Evolutionary conservation across 768 basidiomycete genomes (phyloP).

Genomic region (Lentinula raphanica): DNA sequence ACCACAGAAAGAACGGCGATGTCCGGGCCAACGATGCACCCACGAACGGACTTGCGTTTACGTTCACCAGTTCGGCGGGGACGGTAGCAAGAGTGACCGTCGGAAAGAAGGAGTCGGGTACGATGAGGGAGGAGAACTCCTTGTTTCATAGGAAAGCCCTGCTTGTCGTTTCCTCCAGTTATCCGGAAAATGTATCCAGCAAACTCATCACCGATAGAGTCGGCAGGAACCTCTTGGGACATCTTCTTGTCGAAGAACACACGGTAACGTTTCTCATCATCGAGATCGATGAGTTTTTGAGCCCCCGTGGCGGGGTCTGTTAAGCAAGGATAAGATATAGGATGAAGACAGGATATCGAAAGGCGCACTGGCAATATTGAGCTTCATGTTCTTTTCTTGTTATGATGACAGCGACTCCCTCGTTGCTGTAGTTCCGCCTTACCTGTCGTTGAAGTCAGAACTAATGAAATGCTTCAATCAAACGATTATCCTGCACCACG

Average conservation of each 20-base stretch:
- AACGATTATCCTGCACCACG: no score
- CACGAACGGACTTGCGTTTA: slow-evolving; percentile 98
- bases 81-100: slow-evolving; percentile 98
- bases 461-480: no score
- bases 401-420: not conserved
- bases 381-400: slow-evolving; percentile 68
- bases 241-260: slow-evolving; percentile 98
- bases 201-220: slow-evolving; percentile 91
- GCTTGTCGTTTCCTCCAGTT: slow-evolving; percentile 98
- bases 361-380: slow-evolving; percentile 91
- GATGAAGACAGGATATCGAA: slow-evolving; percentile 11
- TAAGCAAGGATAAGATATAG: slow-evolving; percentile 14
- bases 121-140: slow-evolving; percentile 93
- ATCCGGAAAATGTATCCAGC: slow-evolving; percentile 96
- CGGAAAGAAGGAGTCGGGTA: slow-evolving; percentile 87
- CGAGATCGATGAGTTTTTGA: slow-evolving; percentile 93
- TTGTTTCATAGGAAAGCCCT: slow-evolving; percentile 99
- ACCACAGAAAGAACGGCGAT: slow-evolving; percentile 91
- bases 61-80: slow-evolving; percentile 89
- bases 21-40: slow-evolving; percentile 96
- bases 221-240: slow-evolving; percentile 88
- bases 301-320: slow-evolving; percentile 93
- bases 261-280: slow-evolving; percentile 87
- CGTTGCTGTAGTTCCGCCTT: not conserved
- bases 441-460: not conserved